A percentile compares a stretch with the other conserved stretches of the same genome.
phyloP scores from a whole-genome alignment of 805 yeast genomes.

The Saccharomycopsis sp. region DNA sequence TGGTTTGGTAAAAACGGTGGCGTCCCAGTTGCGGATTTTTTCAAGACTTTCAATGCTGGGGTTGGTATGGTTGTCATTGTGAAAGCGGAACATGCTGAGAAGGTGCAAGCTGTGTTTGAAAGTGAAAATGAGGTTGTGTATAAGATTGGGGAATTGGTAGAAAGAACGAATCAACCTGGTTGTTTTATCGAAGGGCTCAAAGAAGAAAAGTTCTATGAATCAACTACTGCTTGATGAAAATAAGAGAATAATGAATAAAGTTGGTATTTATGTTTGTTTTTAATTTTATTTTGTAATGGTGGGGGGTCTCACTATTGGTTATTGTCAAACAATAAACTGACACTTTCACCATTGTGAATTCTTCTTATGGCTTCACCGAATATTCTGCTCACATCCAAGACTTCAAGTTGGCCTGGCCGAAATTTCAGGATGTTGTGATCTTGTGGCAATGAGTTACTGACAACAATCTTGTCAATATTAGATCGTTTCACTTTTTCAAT shows the following conservation, averaged over 20 bases:
- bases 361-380: slow-evolving; percentile 94
- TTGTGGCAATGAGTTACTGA: slow-evolving; percentile 91
- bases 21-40: slow-evolving; percentile 75
- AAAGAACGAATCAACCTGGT: too few species aligned
- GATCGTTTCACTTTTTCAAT: slow-evolving; percentile 56
- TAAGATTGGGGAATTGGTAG: slow-evolving; percentile 55
- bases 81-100: slow-evolving; percentile 30
- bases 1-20: slow-evolving; percentile 92
- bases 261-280: not conserved
- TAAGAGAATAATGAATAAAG: too few species aligned
- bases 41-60: slow-evolving; percentile 93
- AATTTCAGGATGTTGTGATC: slow-evolving; percentile 38
- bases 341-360: slow-evolving; percentile 95
- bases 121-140: slow-evolving; percentile 69
- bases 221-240: not conserved
- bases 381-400: slow-evolving; percentile 78
- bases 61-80: slow-evolving; percentile 29
- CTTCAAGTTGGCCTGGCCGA: slow-evolving; percentile 58
- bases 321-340: slow-evolving; percentile 85
- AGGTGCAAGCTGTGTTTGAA: slow-evolving; percentile 46
- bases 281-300: not conserved
- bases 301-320: not conserved
- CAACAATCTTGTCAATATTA: slow-evolving; percentile 73
- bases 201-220: too few species aligned
- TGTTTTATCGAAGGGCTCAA: too few species aligned